Conservation (phyloP, 768 basidiomycete species). For the Amanita rimosa region DNA sequence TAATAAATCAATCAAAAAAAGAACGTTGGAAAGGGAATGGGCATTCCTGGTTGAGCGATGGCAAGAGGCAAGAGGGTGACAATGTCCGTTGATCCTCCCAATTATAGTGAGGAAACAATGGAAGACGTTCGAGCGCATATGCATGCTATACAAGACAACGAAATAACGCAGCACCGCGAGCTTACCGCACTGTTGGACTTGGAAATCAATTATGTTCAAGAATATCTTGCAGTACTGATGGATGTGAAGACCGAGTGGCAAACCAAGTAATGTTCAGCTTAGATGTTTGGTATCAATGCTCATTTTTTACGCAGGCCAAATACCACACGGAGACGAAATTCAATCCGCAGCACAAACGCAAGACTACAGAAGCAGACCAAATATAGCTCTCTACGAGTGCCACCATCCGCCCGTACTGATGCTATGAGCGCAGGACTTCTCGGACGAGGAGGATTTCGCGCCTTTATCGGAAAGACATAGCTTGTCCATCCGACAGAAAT, state of each 20-base stretch:
- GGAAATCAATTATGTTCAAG: conserved; percentile 62
- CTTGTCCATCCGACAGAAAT: conserved; percentile 16
- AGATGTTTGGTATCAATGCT: not conserved
- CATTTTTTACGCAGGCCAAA: not conserved
- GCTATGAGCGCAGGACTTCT: conserved; percentile 17
- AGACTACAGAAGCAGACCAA: conserved; percentile 16
- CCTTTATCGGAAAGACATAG: conserved; percentile 16
- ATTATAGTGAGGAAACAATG: conserved; percentile 66
- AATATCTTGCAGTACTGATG: conserved; percentile 62
- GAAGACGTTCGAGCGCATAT: conserved; percentile 80
- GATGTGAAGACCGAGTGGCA: conserved; percentile 63
- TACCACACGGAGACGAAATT: not conserved
- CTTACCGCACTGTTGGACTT: conserved; percentile 61
- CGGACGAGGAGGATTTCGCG: conserved; percentile 21
- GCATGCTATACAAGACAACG: conserved; percentile 70
- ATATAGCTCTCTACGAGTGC: conserved; percentile 6
- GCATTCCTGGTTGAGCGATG: no score
- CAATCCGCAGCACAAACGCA: not conserved
- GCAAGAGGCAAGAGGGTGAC: no score
- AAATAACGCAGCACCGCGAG: conserved; percentile 47
- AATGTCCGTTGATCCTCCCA: not conserved
- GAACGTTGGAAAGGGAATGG: no score
- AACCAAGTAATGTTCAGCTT: conserved; percentile 18
- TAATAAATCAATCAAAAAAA: no score
- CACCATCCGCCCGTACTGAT: conserved; percentile 9